phyloP scores from a whole-genome alignment of 2,329 filamentous ascomycete genomes.

The Uncinocarpus reesii region DNA sequence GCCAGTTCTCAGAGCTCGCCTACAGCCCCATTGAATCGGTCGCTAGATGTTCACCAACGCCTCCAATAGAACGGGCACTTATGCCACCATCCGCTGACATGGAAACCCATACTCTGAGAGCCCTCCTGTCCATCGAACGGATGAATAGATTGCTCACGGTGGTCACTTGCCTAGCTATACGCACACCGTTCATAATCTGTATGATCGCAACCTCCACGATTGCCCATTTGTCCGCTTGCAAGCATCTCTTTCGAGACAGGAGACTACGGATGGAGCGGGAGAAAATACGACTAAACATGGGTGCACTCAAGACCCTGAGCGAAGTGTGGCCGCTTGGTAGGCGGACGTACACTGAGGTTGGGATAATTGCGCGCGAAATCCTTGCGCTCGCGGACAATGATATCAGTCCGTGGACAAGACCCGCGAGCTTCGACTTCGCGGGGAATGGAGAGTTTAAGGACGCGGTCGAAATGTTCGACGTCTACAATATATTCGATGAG shows the following conservation, averaged over 20 bases:
- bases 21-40: slow-evolving; percentile 32
- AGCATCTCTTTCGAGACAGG: slow-evolving; percentile 26
- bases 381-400: slow-evolving; percentile 15
- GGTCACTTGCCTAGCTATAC: slow-evolving; percentile 26
- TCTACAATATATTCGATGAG: neutral
- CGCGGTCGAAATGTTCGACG: neutral
- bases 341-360: slow-evolving; percentile 31
- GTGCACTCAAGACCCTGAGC: slow-evolving; percentile 29
- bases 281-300: slow-evolving; percentile 34
- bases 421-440: neutral
- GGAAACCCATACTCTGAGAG: slow-evolving; percentile 32
- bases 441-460: neutral
- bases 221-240: slow-evolving; percentile 51
- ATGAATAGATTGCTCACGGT: slow-evolving; percentile 32
- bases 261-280: slow-evolving; percentile 28
- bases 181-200: slow-evolving; percentile 35
- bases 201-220: slow-evolving; percentile 34
- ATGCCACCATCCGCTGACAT: slow-evolving; percentile 18
- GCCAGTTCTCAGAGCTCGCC: slow-evolving; percentile 31
- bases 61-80: slow-evolving; percentile 14
- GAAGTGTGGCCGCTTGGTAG: slow-evolving; percentile 29
- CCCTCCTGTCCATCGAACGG: slow-evolving; percentile 29
- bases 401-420: neutral
- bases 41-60: slow-evolving; percentile 26
- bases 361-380: slow-evolving; percentile 30